Evolutionary conservation across 257 asterid genomes (phyloP).

Genomic region (Solanum clarkiae): DNA sequence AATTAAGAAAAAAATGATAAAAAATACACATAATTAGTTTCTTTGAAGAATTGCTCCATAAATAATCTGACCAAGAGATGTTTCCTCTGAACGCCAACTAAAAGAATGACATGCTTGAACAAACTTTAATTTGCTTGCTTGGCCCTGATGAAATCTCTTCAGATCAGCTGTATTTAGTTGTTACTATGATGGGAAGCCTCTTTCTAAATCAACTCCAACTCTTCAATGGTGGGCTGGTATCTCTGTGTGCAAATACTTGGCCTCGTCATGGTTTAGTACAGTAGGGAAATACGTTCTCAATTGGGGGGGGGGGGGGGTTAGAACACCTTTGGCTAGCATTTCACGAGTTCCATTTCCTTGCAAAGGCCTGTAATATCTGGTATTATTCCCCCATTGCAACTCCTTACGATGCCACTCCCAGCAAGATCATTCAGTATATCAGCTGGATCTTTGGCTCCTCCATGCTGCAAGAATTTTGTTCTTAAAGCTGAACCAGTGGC

Average conservation of each 20-base stretch:
- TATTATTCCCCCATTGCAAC: conserved; percentile 44
- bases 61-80: background rate
- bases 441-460: conserved; percentile 92
- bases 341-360: conserved; percentile 42
- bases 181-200: background rate
- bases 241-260: background rate
- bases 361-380: conserved; percentile 66
- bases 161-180: background rate
- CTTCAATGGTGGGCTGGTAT: background rate
- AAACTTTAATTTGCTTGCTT: background rate
- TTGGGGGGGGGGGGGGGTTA: background rate
- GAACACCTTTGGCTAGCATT: background rate
- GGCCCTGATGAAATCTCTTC: background rate
- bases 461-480: conserved; percentile 61
- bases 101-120: background rate
- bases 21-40: background rate
- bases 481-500: conserved; percentile 73
- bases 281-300: background rate
- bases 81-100: background rate
- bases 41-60: background rate
- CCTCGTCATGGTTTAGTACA: background rate
- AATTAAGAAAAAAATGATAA: background rate
- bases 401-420: conserved; percentile 32
- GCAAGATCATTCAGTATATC: conserved; percentile 58
- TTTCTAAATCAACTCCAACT: background rate